Evolutionary conservation across 345 rosid species (phyloP), one percentile per base, ranked within the genome.

Genomic region (Moricandia moricandioides): DNA sequence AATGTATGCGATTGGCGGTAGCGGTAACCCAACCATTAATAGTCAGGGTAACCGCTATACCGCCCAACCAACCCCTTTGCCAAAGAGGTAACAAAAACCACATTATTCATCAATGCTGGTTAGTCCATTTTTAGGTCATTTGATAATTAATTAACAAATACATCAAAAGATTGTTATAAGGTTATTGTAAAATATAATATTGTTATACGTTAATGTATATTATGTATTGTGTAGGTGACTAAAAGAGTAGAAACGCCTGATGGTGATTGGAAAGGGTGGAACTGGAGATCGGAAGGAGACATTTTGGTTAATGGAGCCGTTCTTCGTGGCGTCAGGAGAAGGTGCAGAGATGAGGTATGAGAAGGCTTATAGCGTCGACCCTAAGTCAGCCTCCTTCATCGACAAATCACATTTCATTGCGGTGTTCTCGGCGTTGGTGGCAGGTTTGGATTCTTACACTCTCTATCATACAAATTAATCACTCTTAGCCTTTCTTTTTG

Each of bases 1-100:
- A 74, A 95, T 95, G 99, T 95, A 95, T 31, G 99, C 98, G 0
- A 95, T 95, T 52, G 99, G 99, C 0, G 99, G 99, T 3, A 95
- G 99, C 47, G 99, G 93, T 11, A 92, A 81, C 74, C 97, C 99
- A 0, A 95, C 99, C 34, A 95, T 95, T 26, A 95, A 92, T 43
- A 92, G 99, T 77, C 98, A 95, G 70, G 97, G 98, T 51, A 95
- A 95, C 69, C 92, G 97, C 1, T 95, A 90, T 81, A 89, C 82
- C 12, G 99, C 99, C 18, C 99, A 26, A 21, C 83, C 4, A 67
- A 95, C 75, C 96, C 33, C 1, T 80, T 89, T 39, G 99, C 99
- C 27, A 95, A 95, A 73, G 91, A 92, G 97, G 98, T 94, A 87
- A 51, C 33, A 4, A 5, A 65, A 67, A 8, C 68, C 60, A 3